phyloP scores from a whole-genome alignment of 495 filamentous ascomycete species.

The Aspergillus nidulans region DNA sequence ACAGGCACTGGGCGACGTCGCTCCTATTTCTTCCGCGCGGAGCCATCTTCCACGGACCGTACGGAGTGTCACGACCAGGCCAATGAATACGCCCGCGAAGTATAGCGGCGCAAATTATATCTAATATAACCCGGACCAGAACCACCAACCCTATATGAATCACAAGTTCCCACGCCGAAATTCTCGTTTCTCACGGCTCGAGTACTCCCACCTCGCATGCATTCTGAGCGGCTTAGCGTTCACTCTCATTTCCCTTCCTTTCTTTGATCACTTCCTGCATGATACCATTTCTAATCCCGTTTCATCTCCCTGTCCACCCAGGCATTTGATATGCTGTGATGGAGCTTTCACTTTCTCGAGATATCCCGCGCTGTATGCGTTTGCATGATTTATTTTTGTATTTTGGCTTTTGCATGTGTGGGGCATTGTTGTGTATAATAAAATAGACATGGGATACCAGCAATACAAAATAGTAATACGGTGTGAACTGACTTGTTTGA shows the following conservation, averaged over 20 bases:
- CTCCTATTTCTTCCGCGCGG: neutral
- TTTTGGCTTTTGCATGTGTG: neutral
- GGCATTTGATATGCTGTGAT: constrained; percentile 3
- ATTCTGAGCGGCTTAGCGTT: constrained; percentile 8
- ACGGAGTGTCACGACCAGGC: neutral
- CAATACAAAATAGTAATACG: neutral
- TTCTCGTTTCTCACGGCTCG: neutral
- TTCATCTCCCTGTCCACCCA: neutral
- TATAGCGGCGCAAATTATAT: neutral
- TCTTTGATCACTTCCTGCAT: neutral
- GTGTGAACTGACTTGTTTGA: too few relatives aligned
- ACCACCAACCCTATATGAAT: too few relatives aligned
- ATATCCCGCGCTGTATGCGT: constrained; percentile 7
- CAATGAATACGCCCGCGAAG: neutral
- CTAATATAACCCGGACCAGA: neutral
- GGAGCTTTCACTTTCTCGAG: neutral
- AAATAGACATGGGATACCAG: neutral
- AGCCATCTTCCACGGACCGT: neutral
- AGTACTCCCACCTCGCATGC: neutral
- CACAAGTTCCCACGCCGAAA: neutral
- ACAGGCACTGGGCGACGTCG: neutral
- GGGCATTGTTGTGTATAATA: neutral
- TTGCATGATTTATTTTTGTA: neutral
- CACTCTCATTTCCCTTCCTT: neutral
- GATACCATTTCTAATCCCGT: neutral